Conservation (phyloP, 257 asterid genomes). For the Ligustrum vulgare region DNA sequence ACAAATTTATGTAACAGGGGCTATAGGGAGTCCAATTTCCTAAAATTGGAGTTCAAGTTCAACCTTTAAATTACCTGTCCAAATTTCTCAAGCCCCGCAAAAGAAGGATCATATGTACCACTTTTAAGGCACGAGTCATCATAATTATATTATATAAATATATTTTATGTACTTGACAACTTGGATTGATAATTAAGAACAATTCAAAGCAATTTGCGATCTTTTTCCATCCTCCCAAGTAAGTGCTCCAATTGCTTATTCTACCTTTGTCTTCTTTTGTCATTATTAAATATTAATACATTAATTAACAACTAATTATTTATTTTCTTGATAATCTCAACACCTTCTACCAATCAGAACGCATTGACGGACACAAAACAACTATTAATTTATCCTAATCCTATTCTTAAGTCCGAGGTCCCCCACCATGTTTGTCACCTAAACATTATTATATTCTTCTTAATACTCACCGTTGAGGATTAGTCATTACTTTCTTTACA, state of each 20-base stretch:
- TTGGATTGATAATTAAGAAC: constrained; percentile 22
- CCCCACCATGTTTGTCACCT: constrained; percentile 46
- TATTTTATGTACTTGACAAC: not conserved
- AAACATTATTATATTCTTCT: constrained; percentile 26
- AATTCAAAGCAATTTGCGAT: constrained; percentile 23
- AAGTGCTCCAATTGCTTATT: constrained; percentile 22
- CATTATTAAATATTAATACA: constrained; percentile 15
- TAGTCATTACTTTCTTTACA: not conserved
- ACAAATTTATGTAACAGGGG: too few species aligned
- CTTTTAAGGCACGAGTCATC: not conserved
- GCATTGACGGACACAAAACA: constrained; percentile 46
- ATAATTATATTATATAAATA: not conserved
- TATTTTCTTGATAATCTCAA: constrained; percentile 45
- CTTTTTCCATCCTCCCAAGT: constrained; percentile 10
- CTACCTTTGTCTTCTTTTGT: constrained; percentile 32
- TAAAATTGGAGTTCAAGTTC: too few species aligned
- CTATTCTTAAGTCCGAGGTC: constrained; percentile 46
- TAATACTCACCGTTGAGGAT: not conserved
- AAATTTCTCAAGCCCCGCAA: constrained; percentile 1
- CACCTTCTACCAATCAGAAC: constrained; percentile 39
- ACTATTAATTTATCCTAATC: constrained; percentile 38
- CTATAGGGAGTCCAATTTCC: too few species aligned
- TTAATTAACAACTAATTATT: constrained; percentile 25
- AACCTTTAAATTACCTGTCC: too few species aligned
- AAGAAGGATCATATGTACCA: not conserved